Conservation (phyloP, 2,329 filamentous ascomycete genomes). For the Alternaria triticina region DNA sequence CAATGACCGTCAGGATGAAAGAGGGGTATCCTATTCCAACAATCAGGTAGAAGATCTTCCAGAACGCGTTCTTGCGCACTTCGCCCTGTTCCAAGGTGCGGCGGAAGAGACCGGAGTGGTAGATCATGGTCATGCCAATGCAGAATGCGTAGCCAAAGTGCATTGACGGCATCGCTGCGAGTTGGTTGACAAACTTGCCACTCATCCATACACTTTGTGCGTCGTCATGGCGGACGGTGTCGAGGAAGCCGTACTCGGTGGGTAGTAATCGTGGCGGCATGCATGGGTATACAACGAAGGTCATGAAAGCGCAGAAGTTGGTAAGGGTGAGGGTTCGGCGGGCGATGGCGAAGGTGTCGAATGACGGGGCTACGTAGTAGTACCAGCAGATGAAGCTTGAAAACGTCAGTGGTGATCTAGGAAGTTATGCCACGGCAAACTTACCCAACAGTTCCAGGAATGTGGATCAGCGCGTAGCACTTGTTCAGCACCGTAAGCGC, state of each 20-base stretch:
- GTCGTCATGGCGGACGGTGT: conserved; percentile 56
- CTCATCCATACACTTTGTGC: conserved; percentile 56
- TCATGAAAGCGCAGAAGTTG: conserved; percentile 61
- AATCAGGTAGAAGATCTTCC: conserved; percentile 54
- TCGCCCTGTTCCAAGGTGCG: conserved; percentile 53
- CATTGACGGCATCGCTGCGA: conserved; percentile 58
- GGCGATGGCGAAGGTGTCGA: conserved; percentile 52
- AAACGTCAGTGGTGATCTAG: conserved; percentile 19
- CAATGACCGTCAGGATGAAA: conserved; percentile 63
- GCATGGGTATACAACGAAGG: conserved; percentile 61
- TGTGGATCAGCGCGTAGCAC: conserved; percentile 66
- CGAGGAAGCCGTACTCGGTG: conserved; percentile 53
- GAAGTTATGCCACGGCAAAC: conserved; percentile 9
- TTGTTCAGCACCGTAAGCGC: conserved; percentile 64
- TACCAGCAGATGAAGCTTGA: conserved; percentile 68
- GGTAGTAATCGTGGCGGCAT: conserved; percentile 60
- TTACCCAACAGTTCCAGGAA: conserved; percentile 65
- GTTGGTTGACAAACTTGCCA: conserved; percentile 54
- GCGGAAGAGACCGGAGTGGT: conserved; percentile 58
- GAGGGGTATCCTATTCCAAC: conserved; percentile 60
- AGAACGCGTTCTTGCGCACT: conserved; percentile 49
- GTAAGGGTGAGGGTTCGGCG: conserved; percentile 58
- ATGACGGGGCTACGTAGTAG: conserved; percentile 64
- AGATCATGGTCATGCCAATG: conserved; percentile 60
- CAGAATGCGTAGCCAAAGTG: conserved; percentile 63